Evolutionary conservation across 441 rosid species (phyloP).

Genomic region (Euphorbia schlechtendalii): DNA sequence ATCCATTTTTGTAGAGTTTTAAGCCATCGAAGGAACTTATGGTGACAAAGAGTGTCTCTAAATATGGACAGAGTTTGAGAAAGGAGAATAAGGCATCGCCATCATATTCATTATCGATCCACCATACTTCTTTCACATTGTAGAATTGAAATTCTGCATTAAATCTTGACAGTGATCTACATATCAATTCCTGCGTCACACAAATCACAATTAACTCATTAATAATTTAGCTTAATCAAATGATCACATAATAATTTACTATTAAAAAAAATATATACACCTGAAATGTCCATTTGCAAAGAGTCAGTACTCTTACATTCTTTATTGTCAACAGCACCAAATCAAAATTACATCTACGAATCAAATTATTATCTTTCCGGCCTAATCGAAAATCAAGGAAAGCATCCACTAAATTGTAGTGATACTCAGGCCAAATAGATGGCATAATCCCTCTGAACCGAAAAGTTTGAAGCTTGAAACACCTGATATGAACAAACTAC

Average conservation of each 20-base stretch:
- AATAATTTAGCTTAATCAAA: background rate
- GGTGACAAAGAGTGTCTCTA: slow-evolving; percentile 44
- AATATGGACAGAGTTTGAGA: slow-evolving; percentile 50
- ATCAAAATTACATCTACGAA: slow-evolving; percentile 23
- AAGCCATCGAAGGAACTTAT: slow-evolving; percentile 30
- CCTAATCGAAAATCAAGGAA: slow-evolving; percentile 47
- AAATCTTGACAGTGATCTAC: slow-evolving; percentile 36
- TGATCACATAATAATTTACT: no score
- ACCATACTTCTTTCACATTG: slow-evolving; percentile 45
- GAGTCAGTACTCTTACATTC: slow-evolving; percentile 42
- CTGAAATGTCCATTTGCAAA: slow-evolving; percentile 58
- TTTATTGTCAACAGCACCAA: slow-evolving; percentile 42
- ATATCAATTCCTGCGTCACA: slow-evolving; percentile 39
- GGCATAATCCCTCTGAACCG: slow-evolving; percentile 39
- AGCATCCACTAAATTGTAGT: slow-evolving; percentile 45
- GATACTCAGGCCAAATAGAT: slow-evolving; percentile 37
- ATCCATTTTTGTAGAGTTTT: background rate
- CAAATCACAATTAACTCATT: background rate
- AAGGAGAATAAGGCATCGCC: slow-evolving; percentile 32
- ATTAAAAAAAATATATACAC: slow-evolving; percentile 28
- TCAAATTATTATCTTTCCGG: slow-evolving; percentile 24
- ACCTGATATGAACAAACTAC: slow-evolving; percentile 34
- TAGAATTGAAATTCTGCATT: slow-evolving; percentile 46
- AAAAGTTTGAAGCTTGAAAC: slow-evolving; percentile 37
- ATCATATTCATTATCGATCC: slow-evolving; percentile 49